Conservation (phyloP, 176 grass and related monocot species). For the Zea luxurians region DNA sequence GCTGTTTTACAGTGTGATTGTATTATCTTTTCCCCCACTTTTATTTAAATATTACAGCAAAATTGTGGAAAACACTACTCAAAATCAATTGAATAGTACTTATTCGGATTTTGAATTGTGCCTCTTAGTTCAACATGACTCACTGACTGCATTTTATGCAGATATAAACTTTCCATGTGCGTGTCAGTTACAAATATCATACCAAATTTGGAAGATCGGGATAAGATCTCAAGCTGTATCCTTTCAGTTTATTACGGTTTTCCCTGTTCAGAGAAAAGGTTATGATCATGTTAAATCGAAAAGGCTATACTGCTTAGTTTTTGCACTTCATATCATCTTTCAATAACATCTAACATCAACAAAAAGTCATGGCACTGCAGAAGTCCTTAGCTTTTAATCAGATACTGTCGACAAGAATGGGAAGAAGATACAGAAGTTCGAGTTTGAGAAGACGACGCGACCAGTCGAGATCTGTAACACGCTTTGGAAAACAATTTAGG, state of each 20-base stretch:
- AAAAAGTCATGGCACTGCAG: neutral
- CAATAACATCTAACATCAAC: neutral
- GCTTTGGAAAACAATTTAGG: slow-evolving; percentile 62
- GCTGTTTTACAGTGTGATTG: too few relatives aligned
- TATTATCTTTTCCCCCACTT: neutral
- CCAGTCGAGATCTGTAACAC: slow-evolving; percentile 52
- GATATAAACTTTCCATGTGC: slow-evolving; percentile 71
- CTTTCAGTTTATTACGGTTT: slow-evolving; percentile 35
- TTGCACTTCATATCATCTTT: neutral
- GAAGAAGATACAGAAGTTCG: slow-evolving; percentile 52
- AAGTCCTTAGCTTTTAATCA: slow-evolving; percentile 48
- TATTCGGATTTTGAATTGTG: slow-evolving; percentile 2
- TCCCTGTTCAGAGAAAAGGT: neutral
- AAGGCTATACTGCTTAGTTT: neutral
- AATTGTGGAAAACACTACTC: neutral
- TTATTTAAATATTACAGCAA: neutral
- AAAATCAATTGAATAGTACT: neutral
- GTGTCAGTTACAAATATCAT: slow-evolving; percentile 73
- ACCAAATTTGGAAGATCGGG: slow-evolving; percentile 60
- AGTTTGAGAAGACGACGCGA: slow-evolving; percentile 48
- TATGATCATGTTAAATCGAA: neutral
- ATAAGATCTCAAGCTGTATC: slow-evolving; percentile 83
- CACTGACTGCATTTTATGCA: slow-evolving; percentile 33
- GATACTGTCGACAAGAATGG: slow-evolving; percentile 64
- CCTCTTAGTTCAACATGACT: slow-evolving; percentile 10